phyloP scores from a whole-genome alignment of 202 grass and related monocot species.

The Hordeum pubiflorum region DNA sequence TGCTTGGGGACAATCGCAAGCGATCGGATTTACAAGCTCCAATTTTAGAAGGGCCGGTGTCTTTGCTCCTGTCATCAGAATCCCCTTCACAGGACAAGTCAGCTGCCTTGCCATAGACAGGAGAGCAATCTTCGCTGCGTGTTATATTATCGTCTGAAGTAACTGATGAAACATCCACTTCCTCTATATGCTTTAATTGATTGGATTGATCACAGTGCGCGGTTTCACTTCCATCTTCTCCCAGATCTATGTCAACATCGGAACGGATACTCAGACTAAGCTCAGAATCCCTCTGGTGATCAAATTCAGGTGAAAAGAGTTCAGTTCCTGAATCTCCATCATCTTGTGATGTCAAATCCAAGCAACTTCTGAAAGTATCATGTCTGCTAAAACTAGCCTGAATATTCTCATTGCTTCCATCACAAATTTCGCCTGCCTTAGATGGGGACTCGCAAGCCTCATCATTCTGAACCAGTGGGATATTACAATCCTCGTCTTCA shows the following conservation, averaged over 20 bases:
- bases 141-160: slow-evolving; percentile 20
- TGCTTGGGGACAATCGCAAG: slow-evolving; percentile 25
- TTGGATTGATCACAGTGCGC: slow-evolving; percentile 16
- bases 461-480: slow-evolving; percentile 15
- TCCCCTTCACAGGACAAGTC: slow-evolving; percentile 24
- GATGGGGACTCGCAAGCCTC: neutral
- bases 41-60: slow-evolving; percentile 21
- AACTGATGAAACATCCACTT: slow-evolving; percentile 14
- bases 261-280: slow-evolving; percentile 33
- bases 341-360: slow-evolving; percentile 67
- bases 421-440: slow-evolving; percentile 21
- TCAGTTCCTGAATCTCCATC: slow-evolving; percentile 43
- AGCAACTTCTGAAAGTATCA: slow-evolving; percentile 84
- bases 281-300: slow-evolving; percentile 27
- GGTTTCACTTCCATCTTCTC: slow-evolving; percentile 28
- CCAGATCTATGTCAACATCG: slow-evolving; percentile 27
- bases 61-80: slow-evolving; percentile 21
- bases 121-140: neutral
- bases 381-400: slow-evolving; percentile 41
- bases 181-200: slow-evolving; percentile 18
- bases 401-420: slow-evolving; percentile 6
- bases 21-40: slow-evolving; percentile 20
- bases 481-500: slow-evolving; percentile 27
- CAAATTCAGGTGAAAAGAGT: slow-evolving; percentile 43
- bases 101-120: slow-evolving; percentile 22